A percentile compares a stretch with the other conserved stretches of the same genome.
Conservation (phyloP, 2,329 filamentous ascomycete genomes). For the Claviceps africana region DNA sequence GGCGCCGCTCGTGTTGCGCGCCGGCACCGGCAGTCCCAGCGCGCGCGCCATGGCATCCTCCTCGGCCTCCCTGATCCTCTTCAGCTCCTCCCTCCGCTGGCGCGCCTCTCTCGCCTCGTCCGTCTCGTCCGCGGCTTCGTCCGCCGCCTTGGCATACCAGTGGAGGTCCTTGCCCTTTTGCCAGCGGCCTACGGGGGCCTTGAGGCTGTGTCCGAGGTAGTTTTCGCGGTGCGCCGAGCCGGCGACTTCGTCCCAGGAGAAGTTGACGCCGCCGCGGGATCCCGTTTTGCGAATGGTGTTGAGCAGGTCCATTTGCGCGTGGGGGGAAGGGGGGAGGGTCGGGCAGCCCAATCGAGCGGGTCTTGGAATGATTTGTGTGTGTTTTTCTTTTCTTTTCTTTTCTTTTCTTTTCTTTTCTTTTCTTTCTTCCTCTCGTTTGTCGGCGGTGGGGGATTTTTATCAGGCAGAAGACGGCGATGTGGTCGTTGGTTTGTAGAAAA, state of each 20-base stretch:
- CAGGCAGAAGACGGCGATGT: no score
- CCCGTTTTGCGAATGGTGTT: constrained; percentile 82
- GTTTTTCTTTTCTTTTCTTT: no score
- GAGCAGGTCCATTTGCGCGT: constrained; percentile 66
- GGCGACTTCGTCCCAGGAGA: constrained; percentile 93
- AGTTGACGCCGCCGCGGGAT: constrained; percentile 85
- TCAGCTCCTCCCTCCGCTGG: constrained; percentile 62
- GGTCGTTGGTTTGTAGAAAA: no score
- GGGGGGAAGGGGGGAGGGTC: no score
- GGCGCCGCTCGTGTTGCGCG: constrained; percentile 41
- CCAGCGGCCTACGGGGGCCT: constrained; percentile 87
- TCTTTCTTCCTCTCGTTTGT: no score
- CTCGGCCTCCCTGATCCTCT: constrained; percentile 76
- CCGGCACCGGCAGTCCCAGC: constrained; percentile 61
- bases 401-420: no score
- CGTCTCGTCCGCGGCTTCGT: constrained; percentile 31
- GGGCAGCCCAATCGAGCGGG: no score
- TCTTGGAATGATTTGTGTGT: no score
- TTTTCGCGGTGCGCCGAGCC: constrained; percentile 78
- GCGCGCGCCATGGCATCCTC: constrained; percentile 79
- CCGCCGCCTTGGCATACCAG: constrained; percentile 48
- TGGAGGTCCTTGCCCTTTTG: constrained; percentile 58
- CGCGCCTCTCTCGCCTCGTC: constrained; percentile 43
- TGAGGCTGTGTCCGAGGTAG: constrained; percentile 77
- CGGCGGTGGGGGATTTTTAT: no score